These are phyloP conservation scores for Neurospora sp. DNA, from an alignment of 495 filamentous ascomycete species.

Conservation along the genomic window DNA sequence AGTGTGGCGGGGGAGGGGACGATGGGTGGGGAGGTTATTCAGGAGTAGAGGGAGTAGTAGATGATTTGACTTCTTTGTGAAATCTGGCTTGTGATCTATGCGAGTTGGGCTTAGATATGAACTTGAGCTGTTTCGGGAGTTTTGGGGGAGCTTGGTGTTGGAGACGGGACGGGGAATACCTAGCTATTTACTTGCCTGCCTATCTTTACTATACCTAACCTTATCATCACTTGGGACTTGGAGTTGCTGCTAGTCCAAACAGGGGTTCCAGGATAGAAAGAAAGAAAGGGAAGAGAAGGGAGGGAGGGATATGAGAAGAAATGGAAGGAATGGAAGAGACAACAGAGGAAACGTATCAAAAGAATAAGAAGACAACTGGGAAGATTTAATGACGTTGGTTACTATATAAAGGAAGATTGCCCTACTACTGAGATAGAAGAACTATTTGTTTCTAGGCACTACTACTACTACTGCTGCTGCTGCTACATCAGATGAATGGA, in stretches of 20 bases:
- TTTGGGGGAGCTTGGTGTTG: not conserved
- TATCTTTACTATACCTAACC: not conserved
- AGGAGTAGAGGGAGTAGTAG: slow-evolving; percentile 7
- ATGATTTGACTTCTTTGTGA: not conserved
- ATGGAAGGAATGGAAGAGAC: not conserved
- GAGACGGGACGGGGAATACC: not conserved
- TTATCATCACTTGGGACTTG: not conserved
- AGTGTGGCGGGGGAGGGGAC: not conserved
- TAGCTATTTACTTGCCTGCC: not conserved
- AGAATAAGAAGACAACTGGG: not conserved
- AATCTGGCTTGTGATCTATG: not conserved
- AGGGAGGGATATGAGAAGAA: not conserved
- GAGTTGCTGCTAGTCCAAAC: not conserved
- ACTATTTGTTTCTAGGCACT: not conserved
- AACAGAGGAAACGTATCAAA: not conserved
- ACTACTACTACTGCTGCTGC: not conserved
- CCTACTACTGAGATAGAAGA: not conserved
- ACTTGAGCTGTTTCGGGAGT: not conserved
- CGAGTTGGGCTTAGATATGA: not conserved
- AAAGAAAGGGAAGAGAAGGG: not conserved
- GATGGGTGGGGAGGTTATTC: slow-evolving; percentile 9
- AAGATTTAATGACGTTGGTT: not conserved
- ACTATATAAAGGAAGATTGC: not conserved
- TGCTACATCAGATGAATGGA: not conserved
- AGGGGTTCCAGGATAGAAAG: not conserved